phyloP scores from a whole-genome alignment of 176 grass and related monocot species.

The Calamus simplicifolius region DNA sequence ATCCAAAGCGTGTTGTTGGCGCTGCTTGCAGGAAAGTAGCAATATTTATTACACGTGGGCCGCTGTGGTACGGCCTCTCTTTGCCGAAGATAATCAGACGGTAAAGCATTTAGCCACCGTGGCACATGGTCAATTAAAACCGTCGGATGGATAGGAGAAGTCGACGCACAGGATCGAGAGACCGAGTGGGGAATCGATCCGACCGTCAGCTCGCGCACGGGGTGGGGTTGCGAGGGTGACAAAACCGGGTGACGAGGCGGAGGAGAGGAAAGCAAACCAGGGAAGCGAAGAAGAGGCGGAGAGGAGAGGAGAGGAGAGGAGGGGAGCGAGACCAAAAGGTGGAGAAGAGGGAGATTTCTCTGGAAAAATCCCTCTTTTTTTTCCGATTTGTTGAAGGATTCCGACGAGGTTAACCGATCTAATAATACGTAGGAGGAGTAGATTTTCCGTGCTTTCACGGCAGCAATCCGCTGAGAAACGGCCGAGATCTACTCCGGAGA shows the following conservation, averaged over 20 bases:
- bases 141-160: neutral
- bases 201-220: conserved; percentile 35
- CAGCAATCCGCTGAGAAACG: no score
- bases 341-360: neutral
- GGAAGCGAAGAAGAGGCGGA: conserved; percentile 10
- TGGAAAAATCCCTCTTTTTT: conserved; percentile 2
- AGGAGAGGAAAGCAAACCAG: conserved; percentile 44
- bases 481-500: no score
- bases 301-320: neutral
- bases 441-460: neutral
- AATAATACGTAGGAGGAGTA: neutral
- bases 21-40: conserved; percentile 52
- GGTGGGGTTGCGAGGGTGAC: conserved; percentile 22
- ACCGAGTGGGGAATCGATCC: conserved; percentile 20
- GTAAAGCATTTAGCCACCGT: neutral
- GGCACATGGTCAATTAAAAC: neutral
- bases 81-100: no score
- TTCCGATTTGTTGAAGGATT: neutral
- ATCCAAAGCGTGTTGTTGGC: conserved; percentile 8
- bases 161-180: conserved; percentile 16
- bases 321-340: neutral
- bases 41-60: conserved; percentile 37
- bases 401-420: neutral
- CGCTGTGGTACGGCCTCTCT: neutral
- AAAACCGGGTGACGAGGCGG: conserved; percentile 51